Base-by-base conservation (phyloP, 2,329 filamentous ascomycete species). In the Apiospora arundinis region DNA sequence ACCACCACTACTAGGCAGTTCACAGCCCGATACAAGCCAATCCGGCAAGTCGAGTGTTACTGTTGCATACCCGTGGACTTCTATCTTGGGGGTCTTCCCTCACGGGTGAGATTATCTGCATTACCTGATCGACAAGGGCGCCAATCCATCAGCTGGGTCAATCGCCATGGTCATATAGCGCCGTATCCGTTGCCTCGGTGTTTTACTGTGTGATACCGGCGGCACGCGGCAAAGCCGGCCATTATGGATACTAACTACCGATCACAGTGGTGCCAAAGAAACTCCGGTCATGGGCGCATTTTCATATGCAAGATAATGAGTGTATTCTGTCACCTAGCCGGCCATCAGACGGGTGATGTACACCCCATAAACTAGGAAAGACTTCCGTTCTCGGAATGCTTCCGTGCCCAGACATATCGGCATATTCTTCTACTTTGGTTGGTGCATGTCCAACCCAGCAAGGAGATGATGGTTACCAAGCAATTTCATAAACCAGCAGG, bases 101-200 rank as follows among this genome's bases (percentile, higher is more conserved):
- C 56, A 18, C 56, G n/a, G 9, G 5, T 37, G 52, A 12, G 52
- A 60, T 7, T 12, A n/a, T 23, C 56, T 40, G 56, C 56, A 37
- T 63, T 63, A 32, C 28, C 18, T 63, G 56, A 32, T 40, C 8
- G 21, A 18, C 12, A 40, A 40, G 28, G 12, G 32, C 9, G 18
- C n/a, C 21, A n/a, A 18, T 40, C 56, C 32, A n/a, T n/a, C 56
- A 40, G 56, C 56, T 21, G 32, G 8, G 28, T 4, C 32, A 40
- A 40, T 40, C 56, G n/a, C 4, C 32, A 28, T 11, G 16, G 9
- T 28, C n/a, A 32, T 21, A 40, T 63, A 6, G 28, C 28, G 56
- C 56, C 56, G 56, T 63, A 63, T 63, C 32, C 56, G 56, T 63
- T 40, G 9, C 9, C n/a, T 40, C 56, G 56, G 56, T 12, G 32